Evolutionary conservation across 768 basidiomycete species (phyloP).

Genomic region (Phallus indusiatus): DNA sequence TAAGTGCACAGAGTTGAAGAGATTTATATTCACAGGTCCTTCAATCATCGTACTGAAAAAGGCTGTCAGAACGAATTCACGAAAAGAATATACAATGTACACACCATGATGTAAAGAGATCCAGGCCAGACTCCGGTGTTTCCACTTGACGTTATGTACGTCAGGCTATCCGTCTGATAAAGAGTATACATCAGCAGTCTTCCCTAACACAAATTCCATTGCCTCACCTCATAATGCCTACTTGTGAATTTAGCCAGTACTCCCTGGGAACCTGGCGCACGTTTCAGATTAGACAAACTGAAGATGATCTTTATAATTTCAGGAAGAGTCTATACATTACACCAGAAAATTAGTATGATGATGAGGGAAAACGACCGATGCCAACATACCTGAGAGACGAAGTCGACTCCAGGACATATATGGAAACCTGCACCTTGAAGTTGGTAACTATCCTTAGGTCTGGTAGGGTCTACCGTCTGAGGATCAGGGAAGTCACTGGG

Average conservation of each 20-base stretch:
- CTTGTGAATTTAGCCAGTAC: conserved; percentile 25
- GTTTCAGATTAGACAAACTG: conserved; percentile 32
- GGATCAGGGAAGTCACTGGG: conserved; percentile 35
- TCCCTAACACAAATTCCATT: too few species aligned
- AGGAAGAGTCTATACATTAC: conserved; percentile 24
- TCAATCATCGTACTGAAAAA: too few species aligned
- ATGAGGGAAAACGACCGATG: too few species aligned
- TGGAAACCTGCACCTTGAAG: conserved; percentile 31
- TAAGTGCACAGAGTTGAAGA: too few species aligned
- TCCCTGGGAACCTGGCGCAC: conserved; percentile 36
- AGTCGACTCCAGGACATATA: conserved; percentile 16
- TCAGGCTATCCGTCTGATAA: conserved; percentile 9
- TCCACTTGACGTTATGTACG: conserved; percentile 26
- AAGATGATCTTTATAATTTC: conserved; percentile 41
- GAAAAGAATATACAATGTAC: not conserved
- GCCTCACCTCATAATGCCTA: conserved; percentile 22
- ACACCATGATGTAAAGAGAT: conserved; percentile 22
- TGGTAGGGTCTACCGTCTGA: conserved; percentile 27
- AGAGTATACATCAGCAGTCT: too few species aligned
- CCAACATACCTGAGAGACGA: not conserved
- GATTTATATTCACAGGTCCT: too few species aligned
- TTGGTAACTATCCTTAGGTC: conserved; percentile 23
- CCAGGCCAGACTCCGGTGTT: conserved; percentile 29
- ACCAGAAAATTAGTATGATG: not conserved
- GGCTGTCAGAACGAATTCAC: too few species aligned